Percentiles rank a stretch among this genome's conserved stretches.
phyloP scores from a whole-genome alignment of 2,329 filamentous ascomycete genomes.

The Aureobasidium sp. region DNA sequence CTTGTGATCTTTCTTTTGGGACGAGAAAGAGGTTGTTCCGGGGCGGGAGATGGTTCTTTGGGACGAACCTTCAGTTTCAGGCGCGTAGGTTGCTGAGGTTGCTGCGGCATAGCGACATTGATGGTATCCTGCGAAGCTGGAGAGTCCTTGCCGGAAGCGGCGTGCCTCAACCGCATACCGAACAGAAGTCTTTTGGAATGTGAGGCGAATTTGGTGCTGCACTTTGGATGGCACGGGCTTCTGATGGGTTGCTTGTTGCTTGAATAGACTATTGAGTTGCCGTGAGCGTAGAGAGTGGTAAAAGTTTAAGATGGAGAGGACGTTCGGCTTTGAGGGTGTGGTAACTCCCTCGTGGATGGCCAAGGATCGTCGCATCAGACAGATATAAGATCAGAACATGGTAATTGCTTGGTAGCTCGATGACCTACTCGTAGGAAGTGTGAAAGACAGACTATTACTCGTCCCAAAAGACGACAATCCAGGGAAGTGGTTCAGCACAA shows the following conservation, averaged over 20 bases:
- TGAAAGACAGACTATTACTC: background rate
- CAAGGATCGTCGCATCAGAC: background rate
- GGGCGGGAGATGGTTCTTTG: background rate
- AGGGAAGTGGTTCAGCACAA: background rate
- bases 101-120: constrained; percentile 10
- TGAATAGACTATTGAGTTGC: background rate
- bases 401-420: background rate
- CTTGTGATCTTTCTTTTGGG: constrained; percentile 11
- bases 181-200: background rate
- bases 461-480: background rate
- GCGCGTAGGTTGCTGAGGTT: background rate
- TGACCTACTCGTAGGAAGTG: background rate
- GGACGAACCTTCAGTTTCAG: constrained; percentile 25
- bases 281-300: background rate
- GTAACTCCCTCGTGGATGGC: constrained; percentile 10
- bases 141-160: constrained; percentile 9
- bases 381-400: background rate
- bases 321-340: background rate
- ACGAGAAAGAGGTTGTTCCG: background rate
- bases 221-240: background rate
- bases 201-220: background rate
- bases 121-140: constrained; percentile 12
- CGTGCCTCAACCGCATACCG: constrained; percentile 13
- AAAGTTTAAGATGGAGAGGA: background rate
- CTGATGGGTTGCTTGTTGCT: background rate